Evolutionary conservation across 1,284 basidiomycete genomes (phyloP).

Genomic region (Irpex sp.): DNA sequence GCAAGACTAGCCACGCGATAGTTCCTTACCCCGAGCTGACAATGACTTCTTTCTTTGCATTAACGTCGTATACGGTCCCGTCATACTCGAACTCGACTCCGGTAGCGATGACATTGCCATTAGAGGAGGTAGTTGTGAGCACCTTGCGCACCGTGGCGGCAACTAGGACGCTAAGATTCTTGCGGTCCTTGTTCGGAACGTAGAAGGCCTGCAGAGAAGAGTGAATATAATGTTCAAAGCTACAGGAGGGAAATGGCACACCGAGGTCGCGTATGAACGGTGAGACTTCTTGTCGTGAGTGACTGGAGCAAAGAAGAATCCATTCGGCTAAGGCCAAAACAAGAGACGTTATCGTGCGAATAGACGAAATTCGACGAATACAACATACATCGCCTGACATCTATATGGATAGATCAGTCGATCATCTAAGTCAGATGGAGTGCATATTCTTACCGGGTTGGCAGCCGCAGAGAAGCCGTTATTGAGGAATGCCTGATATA

Average conservation of each 20-base stretch:
- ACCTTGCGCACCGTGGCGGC: slow-evolving; percentile 8
- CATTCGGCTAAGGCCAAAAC: slow-evolving; percentile 12
- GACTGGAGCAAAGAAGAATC: slow-evolving; percentile 13
- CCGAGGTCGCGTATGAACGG: slow-evolving; percentile 20
- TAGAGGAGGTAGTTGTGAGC: slow-evolving; percentile 63
- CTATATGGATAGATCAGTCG: slow-evolving; percentile 4
- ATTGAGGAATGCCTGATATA: slow-evolving; percentile 13
- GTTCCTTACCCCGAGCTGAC: slow-evolving; percentile 27
- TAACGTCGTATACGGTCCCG: slow-evolving; percentile 15
- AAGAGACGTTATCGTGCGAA: not conserved
- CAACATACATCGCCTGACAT: slow-evolving; percentile 18
- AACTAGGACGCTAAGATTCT: slow-evolving; percentile 16
- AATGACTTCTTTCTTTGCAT: slow-evolving; percentile 28
- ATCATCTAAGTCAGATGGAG: not conserved
- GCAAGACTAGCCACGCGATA: too few relatives aligned
- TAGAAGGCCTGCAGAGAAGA: slow-evolving; percentile 17
- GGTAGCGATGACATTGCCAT: slow-evolving; percentile 79
- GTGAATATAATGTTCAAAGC: not conserved
- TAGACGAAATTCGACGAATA: not conserved
- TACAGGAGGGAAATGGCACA: slow-evolving; percentile 1
- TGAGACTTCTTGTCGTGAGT: slow-evolving; percentile 17
- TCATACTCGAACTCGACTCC: slow-evolving; percentile 23
- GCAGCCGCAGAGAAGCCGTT: slow-evolving; percentile 11
- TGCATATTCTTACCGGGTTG: slow-evolving; percentile 11
- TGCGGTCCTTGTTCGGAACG: slow-evolving; percentile 13